Evolutionary conservation across 352 stramenopile species (phyloP).

Genomic region (Pythium catenulatum): DNA sequence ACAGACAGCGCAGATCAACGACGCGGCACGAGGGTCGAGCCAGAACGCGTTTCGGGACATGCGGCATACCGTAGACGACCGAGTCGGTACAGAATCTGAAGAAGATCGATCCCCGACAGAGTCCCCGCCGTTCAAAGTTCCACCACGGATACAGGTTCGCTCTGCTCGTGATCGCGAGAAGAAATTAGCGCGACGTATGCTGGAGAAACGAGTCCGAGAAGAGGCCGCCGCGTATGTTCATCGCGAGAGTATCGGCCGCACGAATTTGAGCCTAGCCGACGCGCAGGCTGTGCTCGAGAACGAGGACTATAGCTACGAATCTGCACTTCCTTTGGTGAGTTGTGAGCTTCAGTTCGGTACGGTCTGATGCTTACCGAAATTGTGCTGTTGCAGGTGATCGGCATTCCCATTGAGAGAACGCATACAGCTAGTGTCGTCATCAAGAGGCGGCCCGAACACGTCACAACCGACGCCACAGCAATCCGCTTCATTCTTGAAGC

Average conservation of each 20-base stretch:
- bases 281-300: neutral
- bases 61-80: no score
- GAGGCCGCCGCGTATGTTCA: no score
- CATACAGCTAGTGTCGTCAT: neutral
- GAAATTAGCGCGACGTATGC: no score
- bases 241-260: no score
- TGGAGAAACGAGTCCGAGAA: neutral
- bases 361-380: neutral
- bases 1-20: no score
- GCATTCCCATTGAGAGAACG: neutral
- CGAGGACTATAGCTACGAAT: neutral
- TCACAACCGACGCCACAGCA: neutral
- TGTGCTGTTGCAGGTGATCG: neutral
- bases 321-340: neutral
- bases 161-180: no score
- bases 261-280: neutral
- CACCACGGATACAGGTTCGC: no score
- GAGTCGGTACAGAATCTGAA: no score
- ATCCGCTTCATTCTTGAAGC: neutral
- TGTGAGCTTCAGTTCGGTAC: neutral
- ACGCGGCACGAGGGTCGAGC: no score
- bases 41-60: no score
- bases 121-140: no score
- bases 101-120: no score
- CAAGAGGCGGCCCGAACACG: neutral